phyloP scores from a whole-genome alignment of 306 rosid species.

The Quercus glauca region DNA sequence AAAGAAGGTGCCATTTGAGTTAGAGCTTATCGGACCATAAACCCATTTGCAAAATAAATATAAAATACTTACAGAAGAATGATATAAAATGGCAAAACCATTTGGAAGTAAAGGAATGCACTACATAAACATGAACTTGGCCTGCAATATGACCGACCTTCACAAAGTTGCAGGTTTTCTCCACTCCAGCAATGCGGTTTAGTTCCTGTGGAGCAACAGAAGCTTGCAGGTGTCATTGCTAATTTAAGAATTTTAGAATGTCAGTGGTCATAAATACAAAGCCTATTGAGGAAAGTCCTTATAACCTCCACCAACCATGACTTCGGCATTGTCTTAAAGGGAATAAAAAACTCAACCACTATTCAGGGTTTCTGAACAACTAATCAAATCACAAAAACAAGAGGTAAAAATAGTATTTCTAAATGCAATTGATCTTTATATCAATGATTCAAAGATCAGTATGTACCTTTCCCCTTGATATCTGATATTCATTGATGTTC shows the following conservation, averaged over 20 bases:
- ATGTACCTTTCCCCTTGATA: conserved; percentile 80
- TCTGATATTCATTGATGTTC: conserved; percentile 96
- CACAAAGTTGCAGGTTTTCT: conserved; percentile 71
- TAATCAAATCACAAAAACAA: conserved; percentile 1
- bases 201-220: conserved; percentile 51
- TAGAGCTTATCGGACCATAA: neutral
- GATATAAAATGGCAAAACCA: conserved; percentile 1
- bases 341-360: neutral
- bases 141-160: conserved; percentile 55
- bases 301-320: neutral
- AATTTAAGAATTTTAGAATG: neutral
- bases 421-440: conserved; percentile 2
- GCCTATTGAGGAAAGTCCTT: neutral
- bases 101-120: conserved; percentile 4
- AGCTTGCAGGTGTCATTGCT: conserved; percentile 8
- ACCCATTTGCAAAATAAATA: neutral
- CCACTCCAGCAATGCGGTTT: conserved; percentile 57
- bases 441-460: neutral
- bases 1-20: too few species aligned
- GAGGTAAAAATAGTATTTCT: conserved; percentile 8
- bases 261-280: neutral
- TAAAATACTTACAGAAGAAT: neutral
- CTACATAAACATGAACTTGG: conserved; percentile 7
- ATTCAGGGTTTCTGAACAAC: conserved; percentile 4
- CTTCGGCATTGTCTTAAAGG: neutral